phyloP scores from a whole-genome alignment of 139 green algal species.

The Coccomyxa sp. region DNA sequence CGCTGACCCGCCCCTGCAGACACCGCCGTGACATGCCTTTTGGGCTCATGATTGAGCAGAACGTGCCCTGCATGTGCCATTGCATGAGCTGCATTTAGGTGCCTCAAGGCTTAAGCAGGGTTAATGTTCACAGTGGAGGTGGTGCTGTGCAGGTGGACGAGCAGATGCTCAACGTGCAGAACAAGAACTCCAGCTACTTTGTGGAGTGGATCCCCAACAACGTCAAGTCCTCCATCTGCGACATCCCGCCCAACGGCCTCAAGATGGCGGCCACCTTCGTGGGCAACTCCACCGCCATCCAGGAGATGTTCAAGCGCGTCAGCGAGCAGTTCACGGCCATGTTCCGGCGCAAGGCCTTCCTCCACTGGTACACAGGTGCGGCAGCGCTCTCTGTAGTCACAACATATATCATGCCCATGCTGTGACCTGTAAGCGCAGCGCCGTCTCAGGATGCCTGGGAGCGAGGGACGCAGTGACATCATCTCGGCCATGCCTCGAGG shows the following conservation, averaged over 20 bases:
- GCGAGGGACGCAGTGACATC: too few species aligned
- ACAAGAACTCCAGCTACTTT: constrained; percentile 97
- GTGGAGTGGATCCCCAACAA: constrained; percentile 99
- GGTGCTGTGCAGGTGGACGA: constrained; percentile 67
- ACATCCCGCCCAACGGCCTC: constrained; percentile 93
- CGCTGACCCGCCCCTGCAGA: too few species aligned
- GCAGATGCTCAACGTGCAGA: constrained; percentile 98
- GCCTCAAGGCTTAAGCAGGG: neutral
- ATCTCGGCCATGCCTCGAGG: too few species aligned
- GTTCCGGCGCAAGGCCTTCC: constrained; percentile 92
- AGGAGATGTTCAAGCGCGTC: constrained; percentile 93
- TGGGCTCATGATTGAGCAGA: too few species aligned
- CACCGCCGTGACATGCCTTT: too few species aligned
- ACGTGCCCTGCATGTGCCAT: too few species aligned
- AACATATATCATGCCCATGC: too few species aligned
- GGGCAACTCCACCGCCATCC: constrained; percentile 94
- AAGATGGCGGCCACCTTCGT: constrained; percentile 97
- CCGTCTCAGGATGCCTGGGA: too few species aligned
- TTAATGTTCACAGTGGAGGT: neutral
- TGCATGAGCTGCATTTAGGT: too few species aligned
- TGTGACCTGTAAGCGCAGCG: too few species aligned
- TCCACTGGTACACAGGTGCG: constrained; percentile 72
- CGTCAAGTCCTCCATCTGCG: constrained; percentile 94
- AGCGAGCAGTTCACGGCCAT: constrained; percentile 96
- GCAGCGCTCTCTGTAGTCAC: too few species aligned